Base-by-base conservation (phyloP, 176 grass and related monocot genomes). In the Aegilops longissima region DNA sequence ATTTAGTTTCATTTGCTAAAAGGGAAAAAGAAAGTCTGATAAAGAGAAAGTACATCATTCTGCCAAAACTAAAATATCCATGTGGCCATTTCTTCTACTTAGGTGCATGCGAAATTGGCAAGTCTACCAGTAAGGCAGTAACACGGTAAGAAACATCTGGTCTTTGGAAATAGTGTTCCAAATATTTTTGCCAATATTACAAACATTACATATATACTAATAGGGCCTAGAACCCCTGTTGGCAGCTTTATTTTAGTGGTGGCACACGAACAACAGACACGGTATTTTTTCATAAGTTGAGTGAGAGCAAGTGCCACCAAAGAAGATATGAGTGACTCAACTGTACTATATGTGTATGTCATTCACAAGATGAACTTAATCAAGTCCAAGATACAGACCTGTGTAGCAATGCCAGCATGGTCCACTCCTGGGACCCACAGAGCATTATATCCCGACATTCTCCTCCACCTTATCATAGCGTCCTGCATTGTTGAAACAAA, bases 381-480 rank as follows among this genome's bases (percentile, higher is more conserved):
- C 25, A 61, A 70, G 29, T 61, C 16, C 9, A 70, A 90, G 42
- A 82, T 62, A 52, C 70, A 90, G 13, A 98, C 96, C 96, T 98
- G 93, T 56, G 96, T 98, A 61, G 96, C 96, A 86, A 98, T 98
- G 51, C 96, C 93, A 84, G 95, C 95, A 91, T 97, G 95, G 90
- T 97, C 95, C 66, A 97, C 92, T 79, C 95, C 95, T 68, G 96
- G 96, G 4, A 98, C 83, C 96, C 96, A 98, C 33, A 98, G 63
- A 77, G 90, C 86, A 85, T 98, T 98, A 66, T 95, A 95, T 30
- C 93, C 95, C 51, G 95, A 97, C 95, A 97, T 97, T 81, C 95
- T 91, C 66, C 87, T 45, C 95, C 95, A 97, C 2, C 96, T 85
- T 44, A 98, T 95, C 86, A 98, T 89, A 73, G 91, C 82, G 82